Base-by-base conservation (phyloP, 306 rosid species). In the Cyclanthera cordifolia region DNA sequence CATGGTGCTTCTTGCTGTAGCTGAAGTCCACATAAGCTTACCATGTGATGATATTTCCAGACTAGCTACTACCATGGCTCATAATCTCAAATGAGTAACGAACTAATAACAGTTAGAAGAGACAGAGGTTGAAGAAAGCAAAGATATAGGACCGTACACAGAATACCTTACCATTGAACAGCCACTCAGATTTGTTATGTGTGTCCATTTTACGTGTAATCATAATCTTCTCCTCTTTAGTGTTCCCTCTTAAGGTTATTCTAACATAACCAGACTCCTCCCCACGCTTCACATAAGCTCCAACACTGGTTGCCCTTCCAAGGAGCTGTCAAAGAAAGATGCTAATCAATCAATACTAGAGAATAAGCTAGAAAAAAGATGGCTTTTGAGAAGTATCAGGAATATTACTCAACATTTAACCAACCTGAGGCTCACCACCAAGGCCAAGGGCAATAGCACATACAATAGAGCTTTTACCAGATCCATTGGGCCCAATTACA, bases 401-500 rank as follows among this genome's bases (percentile, higher is more conserved):
- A 3, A 21, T 9, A 28, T 21, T 27, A 23, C 17, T 46, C 12
- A n/a, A 56, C 53, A 8, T 67, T 25, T 24, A 80, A 78, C 96
- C 64, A 74, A 92, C 96, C 98, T 87, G 95, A 70, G 96, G 96
- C 86, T 92, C 98, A 37, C 96, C 98, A 23, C 95, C 93, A 14
- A 92, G 94, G 74, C 98, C 98, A 81, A 92, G 87, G 51, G 98
- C 95, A 78, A 93, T 87, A 63, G 96, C 98, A 70, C 98, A 93
- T 13, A 93, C 98, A 72, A 93, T 85, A 76, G 98, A 93, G 79
- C 98, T 93, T 79, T 93, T 93, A 13, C 96, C 98, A 70, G 96
- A 84, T 50, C 96, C 96, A 80, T 92, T 92, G 12, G 98, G 96
- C 47, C 96, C 98, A 86, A 89, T 86, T 32, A 93, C 96, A 55